Conservation (phyloP, 805 yeast species). For the Candida suzukii region DNA sequence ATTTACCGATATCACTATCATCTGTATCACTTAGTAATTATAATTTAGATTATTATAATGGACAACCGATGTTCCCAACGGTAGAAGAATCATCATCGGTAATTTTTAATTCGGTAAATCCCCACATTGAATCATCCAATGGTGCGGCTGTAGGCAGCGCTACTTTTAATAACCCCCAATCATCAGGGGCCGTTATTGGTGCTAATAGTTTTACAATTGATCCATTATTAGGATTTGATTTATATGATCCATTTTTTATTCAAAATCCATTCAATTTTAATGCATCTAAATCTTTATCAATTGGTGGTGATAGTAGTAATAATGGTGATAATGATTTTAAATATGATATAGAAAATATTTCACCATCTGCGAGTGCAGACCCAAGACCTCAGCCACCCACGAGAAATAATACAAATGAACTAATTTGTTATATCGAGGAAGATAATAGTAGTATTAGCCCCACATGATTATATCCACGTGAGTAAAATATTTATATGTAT, state of each 20-base stretch:
- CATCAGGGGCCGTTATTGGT: too few relatives aligned
- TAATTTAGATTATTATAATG: conserved; percentile 16
- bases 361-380: neutral
- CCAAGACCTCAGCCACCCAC: neutral
- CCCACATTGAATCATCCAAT: conserved; percentile 7
- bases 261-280: conserved; percentile 42
- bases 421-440: neutral
- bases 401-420: neutral
- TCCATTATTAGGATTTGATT: conserved; percentile 32
- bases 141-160: too few relatives aligned
- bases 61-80: conserved; percentile 13
- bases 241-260: conserved; percentile 46
- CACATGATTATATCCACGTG: too few relatives aligned
- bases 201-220: conserved; percentile 20
- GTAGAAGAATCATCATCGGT: neutral
- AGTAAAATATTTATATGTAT: too few relatives aligned
- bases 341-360: neutral
- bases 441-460: neutral
- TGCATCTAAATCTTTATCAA: conserved; percentile 8
- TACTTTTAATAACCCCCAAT: too few relatives aligned
- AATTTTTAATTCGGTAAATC: too few relatives aligned
- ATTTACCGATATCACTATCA: conserved; percentile 8
- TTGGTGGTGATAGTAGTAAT: neutral
- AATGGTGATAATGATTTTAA: neutral
- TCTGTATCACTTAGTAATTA: conserved; percentile 13